These are phyloP conservation scores for Parafenestella ontariensis DNA, from an alignment of 2,329 filamentous ascomycete genomes.

Conservation along the genomic window DNA sequence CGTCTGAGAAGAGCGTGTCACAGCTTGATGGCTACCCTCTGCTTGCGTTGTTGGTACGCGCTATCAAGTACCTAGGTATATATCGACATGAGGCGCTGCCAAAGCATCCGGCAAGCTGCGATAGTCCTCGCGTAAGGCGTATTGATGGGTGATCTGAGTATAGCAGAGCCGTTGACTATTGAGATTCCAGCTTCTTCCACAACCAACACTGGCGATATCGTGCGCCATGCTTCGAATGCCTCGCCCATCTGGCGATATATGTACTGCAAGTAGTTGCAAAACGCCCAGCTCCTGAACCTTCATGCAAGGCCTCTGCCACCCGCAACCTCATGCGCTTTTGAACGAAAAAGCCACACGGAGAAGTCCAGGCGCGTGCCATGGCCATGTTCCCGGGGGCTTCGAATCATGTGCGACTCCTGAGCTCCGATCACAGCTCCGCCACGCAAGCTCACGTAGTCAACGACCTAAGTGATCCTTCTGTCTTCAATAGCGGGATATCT, in stretches of 20 bases:
- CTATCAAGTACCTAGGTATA: constrained; percentile 67
- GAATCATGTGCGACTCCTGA: constrained; percentile 3
- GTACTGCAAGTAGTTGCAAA: constrained; percentile 19
- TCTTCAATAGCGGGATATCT: neutral
- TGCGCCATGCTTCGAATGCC: constrained; percentile 31
- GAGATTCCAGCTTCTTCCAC: constrained; percentile 37
- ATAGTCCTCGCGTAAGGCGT: constrained; percentile 44
- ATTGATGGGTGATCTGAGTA: constrained; percentile 39
- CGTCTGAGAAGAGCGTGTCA: constrained; percentile 64
- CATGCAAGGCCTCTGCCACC: constrained; percentile 12
- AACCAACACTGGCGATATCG: constrained; percentile 30
- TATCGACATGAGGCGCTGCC: constrained; percentile 73
- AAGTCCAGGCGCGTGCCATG: constrained; percentile 4
- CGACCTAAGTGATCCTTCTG: neutral
- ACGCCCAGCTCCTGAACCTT: constrained; percentile 21
- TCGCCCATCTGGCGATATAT: constrained; percentile 24
- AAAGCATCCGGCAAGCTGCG: constrained; percentile 43
- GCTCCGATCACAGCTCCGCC: neutral
- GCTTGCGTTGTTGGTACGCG: constrained; percentile 60
- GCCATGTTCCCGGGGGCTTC: constrained; percentile 3
- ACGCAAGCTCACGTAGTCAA: constrained; percentile 2
- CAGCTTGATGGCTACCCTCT: constrained; percentile 55
- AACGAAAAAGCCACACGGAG: constrained; percentile 1
- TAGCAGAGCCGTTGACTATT: constrained; percentile 42
- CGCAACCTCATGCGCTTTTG: constrained; percentile 9